Evolutionary conservation across 345 rosid genomes (phyloP).

Genomic region (Gossypium raimondii): DNA sequence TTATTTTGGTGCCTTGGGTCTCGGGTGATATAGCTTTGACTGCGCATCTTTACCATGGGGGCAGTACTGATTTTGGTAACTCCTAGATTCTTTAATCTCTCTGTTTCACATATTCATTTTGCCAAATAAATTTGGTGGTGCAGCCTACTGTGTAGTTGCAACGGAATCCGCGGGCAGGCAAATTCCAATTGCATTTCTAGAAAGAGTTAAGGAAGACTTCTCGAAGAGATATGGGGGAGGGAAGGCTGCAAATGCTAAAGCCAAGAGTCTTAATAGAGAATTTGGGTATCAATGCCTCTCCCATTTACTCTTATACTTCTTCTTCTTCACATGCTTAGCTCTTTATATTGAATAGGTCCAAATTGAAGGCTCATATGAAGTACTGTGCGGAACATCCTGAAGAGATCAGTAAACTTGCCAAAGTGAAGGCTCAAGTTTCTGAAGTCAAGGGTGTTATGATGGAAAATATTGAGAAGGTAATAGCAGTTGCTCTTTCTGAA

Average conservation of each 20-base stretch:
- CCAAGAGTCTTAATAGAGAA: conserved; percentile 73
- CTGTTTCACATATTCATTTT: background rate
- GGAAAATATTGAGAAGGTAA: conserved; percentile 98
- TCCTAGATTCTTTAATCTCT: background rate
- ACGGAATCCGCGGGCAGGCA: conserved; percentile 83
- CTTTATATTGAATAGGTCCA: conserved; percentile 45
- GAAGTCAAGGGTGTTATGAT: conserved; percentile 99
- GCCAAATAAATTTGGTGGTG: conserved; percentile 21
- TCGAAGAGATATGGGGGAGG: conserved; percentile 84
- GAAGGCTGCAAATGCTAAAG: conserved; percentile 74
- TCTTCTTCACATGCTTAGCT: conserved; percentile 6
- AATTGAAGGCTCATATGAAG: conserved; percentile 93
- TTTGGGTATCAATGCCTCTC: conserved; percentile 43
- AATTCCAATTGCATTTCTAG: conserved; percentile 86
- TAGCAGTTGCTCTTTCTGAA: background rate
- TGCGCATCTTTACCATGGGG: background rate
- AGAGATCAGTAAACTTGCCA: conserved; percentile 94
- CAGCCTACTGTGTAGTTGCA: conserved; percentile 96
- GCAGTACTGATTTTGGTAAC: background rate
- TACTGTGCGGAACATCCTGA: conserved; percentile 93
- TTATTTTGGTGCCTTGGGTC: too few relatives aligned
- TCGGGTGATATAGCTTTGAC: background rate
- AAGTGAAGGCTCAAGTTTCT: conserved; percentile 96
- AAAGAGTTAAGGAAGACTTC: conserved; percentile 89
- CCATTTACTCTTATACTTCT: background rate